Evolutionary conservation across 345 rosid species (phyloP), one percentile per base, ranked within the genome.

Genomic region (Excoecaria cochinchinensis): DNA sequence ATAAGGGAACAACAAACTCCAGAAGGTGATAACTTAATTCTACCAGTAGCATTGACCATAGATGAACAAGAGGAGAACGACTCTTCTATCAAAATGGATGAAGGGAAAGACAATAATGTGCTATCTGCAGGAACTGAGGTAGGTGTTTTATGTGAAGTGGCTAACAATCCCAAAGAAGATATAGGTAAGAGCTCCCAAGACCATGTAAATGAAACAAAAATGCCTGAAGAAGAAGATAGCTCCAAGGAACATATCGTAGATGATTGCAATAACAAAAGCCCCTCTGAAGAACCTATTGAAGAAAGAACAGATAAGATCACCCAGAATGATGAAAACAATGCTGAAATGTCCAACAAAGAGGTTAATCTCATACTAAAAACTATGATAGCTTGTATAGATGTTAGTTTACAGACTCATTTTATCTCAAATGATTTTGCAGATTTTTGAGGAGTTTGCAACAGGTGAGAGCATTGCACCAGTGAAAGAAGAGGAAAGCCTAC

Each of bases 331-430:
- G 69, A 58, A n/a, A 39, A 7, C 19, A 60, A 52, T 58, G 65
- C 66, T 47, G 73, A 71, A 19, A 38, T 39, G 39, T 74, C 72
- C 5, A 1, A 59, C 19, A 58, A 25, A 77, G 75, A 83, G 82
- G 83, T 80, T 40, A 66, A 80, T 64, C 14, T 8, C 51, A 67
- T 15, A 17, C 19, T 46, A 25, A 14, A 69, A 51, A 15, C 47
- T 47, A 4, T 11, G 48, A 42, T 65, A 44, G 17, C 60, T 38
- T 79, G 55, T 22, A 0, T 5, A 67, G 46, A 38, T 42, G 47
- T 71, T 66, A 38, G 44, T 17, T 58, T 12, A 38, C 36, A 12
- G 8, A 25, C 78, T 78, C 51, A 12, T 17, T 55, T 73, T 15
- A 70, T 8, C 47, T 38, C 46, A 6, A 38, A 56, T 38, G 51